Conservation (phyloP, 768 basidiomycete genomes). For the Leccinum longicurvipes region DNA sequence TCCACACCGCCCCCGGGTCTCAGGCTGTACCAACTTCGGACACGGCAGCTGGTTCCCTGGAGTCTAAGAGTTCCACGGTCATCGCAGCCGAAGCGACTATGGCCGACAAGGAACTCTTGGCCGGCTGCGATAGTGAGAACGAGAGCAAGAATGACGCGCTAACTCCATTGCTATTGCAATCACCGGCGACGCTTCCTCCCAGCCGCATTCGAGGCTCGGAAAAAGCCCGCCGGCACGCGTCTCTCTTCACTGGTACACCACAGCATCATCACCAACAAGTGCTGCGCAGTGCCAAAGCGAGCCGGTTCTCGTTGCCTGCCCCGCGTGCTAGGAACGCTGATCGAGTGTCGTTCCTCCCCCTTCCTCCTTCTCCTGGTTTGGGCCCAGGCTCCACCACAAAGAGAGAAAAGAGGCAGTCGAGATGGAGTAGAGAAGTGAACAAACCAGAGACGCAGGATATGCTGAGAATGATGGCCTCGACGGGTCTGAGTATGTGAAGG, state of each 20-base stretch:
- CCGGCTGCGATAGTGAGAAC: neutral
- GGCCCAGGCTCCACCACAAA: neutral
- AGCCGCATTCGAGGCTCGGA: neutral
- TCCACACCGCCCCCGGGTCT: neutral
- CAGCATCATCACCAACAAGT: constrained; percentile 3
- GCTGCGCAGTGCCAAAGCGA: neutral
- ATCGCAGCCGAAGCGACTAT: neutral
- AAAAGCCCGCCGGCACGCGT: constrained; percentile 1
- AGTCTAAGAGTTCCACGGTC: neutral
- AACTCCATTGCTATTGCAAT: neutral
- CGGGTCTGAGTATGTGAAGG: neutral
- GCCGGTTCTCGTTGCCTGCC: constrained; percentile 20
- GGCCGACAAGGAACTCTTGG: neutral
- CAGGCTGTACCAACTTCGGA: neutral
- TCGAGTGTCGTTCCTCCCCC: neutral
- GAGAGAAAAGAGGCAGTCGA: constrained; percentile 15
- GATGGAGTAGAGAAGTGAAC: constrained; percentile 17
- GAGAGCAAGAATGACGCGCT: neutral
- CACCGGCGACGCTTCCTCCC: neutral
- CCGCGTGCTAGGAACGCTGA: neutral
- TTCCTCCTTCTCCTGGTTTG: neutral
- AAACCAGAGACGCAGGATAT: constrained; percentile 24
- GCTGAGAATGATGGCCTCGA: constrained; percentile 9
- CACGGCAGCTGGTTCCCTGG: neutral
- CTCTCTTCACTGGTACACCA: constrained; percentile 4